Percentiles rank a stretch among this genome's conserved stretches.
phyloP scores from a whole-genome alignment of 129 eudicot species.

The Silybum marianum region DNA sequence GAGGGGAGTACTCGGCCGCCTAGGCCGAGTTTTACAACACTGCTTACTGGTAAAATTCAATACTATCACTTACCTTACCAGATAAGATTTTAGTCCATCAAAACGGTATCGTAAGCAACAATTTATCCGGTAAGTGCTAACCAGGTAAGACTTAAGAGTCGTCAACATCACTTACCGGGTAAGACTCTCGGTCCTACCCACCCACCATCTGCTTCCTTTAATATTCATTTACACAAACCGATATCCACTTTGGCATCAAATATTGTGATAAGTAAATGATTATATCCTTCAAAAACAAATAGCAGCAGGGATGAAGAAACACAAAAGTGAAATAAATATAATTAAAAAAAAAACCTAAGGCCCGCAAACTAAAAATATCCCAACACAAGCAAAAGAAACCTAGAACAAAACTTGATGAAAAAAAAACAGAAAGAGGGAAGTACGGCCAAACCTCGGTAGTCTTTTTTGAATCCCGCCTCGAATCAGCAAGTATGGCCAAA shows the following conservation, averaged over 20 bases:
- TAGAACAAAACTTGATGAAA: background rate
- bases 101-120: too few relatives aligned
- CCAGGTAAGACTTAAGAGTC: too few relatives aligned
- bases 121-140: too few relatives aligned
- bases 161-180: too few relatives aligned
- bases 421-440: background rate
- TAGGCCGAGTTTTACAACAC: too few relatives aligned
- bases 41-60: too few relatives aligned
- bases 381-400: background rate
- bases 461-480: background rate
- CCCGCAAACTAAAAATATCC: background rate
- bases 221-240: background rate
- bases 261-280: background rate
- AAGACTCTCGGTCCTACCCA: too few relatives aligned
- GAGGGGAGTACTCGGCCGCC: too few relatives aligned
- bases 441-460: background rate
- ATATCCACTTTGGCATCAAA: background rate
- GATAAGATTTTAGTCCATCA: too few relatives aligned
- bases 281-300: background rate
- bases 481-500: background rate
- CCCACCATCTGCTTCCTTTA: background rate
- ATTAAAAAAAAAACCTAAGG: background rate
- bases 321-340: background rate
- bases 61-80: too few relatives aligned
- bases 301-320: background rate